A percentile compares a stretch with the other conserved stretches of the same genome.
Evolutionary conservation across 192 early-diverging fungal species (phyloP).

Genomic region (Spinellus fusiger): DNA sequence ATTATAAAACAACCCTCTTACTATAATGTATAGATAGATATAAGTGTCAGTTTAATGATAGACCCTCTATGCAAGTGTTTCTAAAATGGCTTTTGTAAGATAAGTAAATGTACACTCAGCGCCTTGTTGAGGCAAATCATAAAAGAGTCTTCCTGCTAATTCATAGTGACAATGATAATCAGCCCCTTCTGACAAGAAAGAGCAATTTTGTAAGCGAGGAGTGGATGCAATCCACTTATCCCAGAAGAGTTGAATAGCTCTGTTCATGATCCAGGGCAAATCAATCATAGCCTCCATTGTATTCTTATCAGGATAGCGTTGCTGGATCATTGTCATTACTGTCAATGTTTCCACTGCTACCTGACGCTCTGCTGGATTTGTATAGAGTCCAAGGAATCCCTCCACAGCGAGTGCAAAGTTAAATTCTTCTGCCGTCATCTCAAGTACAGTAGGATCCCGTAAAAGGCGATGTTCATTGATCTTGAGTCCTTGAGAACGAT

Average conservation of each 20-base stretch:
- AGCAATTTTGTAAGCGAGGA: constrained; percentile 1
- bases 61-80: background rate
- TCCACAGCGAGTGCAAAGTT: constrained; percentile 79
- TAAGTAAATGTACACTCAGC: constrained; percentile 63
- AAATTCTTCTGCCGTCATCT: constrained; percentile 78
- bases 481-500: constrained; percentile 48
- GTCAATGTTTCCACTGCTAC: constrained; percentile 65
- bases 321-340: constrained; percentile 59
- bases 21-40: background rate
- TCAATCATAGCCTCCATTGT: constrained; percentile 49
- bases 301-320: constrained; percentile 60
- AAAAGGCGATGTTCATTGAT: constrained; percentile 56
- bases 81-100: constrained; percentile 32
- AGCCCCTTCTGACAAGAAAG: constrained; percentile 20
- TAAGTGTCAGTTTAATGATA: background rate
- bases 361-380: constrained; percentile 76
- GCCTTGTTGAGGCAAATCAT: constrained; percentile 64
- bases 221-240: constrained; percentile 49
- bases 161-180: constrained; percentile 51
- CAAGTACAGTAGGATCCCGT: constrained; percentile 68
- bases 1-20: background rate
- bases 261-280: constrained; percentile 52
- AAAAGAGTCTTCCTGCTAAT: constrained; percentile 65
- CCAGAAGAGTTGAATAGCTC: constrained; percentile 67
- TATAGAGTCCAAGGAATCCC: constrained; percentile 60